A percentile compares a stretch with the other conserved stretches of the same genome.
phyloP scores from a whole-genome alignment of 75 land plant species.

The Pseudotsuga menziesii region DNA sequence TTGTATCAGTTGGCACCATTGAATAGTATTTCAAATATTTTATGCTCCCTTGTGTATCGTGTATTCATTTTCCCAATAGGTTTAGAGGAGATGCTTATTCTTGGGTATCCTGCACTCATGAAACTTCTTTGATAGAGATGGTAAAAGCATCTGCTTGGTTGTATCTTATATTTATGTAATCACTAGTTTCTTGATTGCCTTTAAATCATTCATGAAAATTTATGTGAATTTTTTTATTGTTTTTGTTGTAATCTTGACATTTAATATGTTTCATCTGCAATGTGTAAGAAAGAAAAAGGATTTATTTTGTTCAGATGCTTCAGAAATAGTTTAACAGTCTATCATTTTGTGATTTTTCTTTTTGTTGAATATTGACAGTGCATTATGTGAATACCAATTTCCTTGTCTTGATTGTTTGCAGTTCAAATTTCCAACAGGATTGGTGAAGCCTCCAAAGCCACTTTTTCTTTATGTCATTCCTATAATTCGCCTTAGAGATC shows the following conservation, averaged over 20 bases:
- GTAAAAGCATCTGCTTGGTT: neutral
- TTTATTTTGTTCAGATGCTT: neutral
- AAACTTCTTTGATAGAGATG: neutral
- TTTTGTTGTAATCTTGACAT: neutral
- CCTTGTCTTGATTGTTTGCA: slow-evolving; percentile 11
- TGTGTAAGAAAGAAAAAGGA: neutral
- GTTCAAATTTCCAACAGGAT: slow-evolving; percentile 38
- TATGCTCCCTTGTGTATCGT: too few relatives aligned
- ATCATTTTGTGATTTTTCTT: neutral
- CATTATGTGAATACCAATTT: neutral
- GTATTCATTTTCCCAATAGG: too few relatives aligned
- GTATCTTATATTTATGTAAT: neutral
- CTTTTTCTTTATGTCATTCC: slow-evolving; percentile 31
- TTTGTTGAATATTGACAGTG: neutral
- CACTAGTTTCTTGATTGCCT: neutral
- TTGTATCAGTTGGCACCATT: too few relatives aligned
- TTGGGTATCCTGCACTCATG: too few relatives aligned
- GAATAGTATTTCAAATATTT: too few relatives aligned
- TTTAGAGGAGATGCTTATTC: too few relatives aligned
- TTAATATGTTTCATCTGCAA: neutral
- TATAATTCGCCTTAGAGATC: slow-evolving; percentile 37
- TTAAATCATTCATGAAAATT: neutral
- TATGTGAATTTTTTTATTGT: neutral
- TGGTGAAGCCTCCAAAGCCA: slow-evolving; percentile 39
- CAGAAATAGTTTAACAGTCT: neutral